Evolutionary conservation across 2,329 filamentous ascomycete genomes (phyloP).

Genomic region (Xylaria sp.): DNA sequence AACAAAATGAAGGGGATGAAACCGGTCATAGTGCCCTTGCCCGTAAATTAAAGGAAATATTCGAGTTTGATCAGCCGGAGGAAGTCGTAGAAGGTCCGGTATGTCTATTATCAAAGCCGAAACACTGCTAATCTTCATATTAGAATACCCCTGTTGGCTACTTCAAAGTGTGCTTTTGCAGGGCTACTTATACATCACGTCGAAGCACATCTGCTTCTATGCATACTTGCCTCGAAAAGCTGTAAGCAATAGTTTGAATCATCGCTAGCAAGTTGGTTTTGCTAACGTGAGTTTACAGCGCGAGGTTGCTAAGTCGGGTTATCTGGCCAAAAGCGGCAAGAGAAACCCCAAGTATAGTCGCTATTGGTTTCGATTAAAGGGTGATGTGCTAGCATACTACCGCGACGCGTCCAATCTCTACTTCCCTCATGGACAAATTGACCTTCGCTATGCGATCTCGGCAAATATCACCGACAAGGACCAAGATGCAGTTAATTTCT

Average conservation of each 20-base stretch:
- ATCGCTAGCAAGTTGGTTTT: neutral
- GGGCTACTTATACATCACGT: constrained; percentile 95
- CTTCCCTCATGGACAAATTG: constrained; percentile 91
- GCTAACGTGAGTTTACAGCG: constrained; percentile 60
- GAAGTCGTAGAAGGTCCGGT: constrained; percentile 79
- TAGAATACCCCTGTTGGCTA: constrained; percentile 93
- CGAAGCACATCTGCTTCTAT: constrained; percentile 95
- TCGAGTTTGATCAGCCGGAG: constrained; percentile 83
- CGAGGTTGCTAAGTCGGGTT: constrained; percentile 84
- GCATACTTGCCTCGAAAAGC: constrained; percentile 95
- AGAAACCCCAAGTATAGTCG: constrained; percentile 88
- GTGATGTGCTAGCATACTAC: constrained; percentile 92
- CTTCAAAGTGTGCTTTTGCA: constrained; percentile 91
- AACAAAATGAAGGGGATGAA: constrained; percentile 51
- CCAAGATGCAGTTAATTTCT: constrained; percentile 81
- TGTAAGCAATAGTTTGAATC: constrained; percentile 59
- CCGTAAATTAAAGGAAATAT: constrained; percentile 82
- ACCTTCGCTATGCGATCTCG: constrained; percentile 90
- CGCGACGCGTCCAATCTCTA: constrained; percentile 85
- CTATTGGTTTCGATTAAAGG: constrained; percentile 94
- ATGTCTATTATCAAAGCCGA: neutral
- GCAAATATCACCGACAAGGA: constrained; percentile 82
- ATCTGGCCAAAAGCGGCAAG: constrained; percentile 87
- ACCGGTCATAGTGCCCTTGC: constrained; percentile 70
- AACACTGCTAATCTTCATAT: neutral